A percentile compares a stretch with the other conserved stretches of the same genome.
These are phyloP conservation scores for Puccinia polysora DNA, from an alignment of 1,284 basidiomycete genomes.

Conservation along the genomic window DNA sequence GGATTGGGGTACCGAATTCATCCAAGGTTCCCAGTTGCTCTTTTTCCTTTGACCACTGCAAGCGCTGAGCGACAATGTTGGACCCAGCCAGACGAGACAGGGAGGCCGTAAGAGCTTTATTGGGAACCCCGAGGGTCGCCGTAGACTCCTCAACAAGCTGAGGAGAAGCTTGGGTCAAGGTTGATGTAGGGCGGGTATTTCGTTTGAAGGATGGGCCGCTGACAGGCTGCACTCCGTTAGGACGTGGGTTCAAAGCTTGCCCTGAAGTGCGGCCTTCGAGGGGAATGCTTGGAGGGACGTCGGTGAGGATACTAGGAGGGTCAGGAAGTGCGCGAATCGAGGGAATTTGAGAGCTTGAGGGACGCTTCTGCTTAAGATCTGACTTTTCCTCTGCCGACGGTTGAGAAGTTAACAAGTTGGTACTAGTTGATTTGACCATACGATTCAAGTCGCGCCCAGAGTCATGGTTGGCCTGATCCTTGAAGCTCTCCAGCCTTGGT, in stretches of 20 bases:
- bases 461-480: neutral
- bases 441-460: neutral
- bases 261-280: neutral
- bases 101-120: slow-evolving; percentile 35
- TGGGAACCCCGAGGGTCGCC: slow-evolving; percentile 20
- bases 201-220: slow-evolving; percentile 7
- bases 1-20: slow-evolving; percentile 27
- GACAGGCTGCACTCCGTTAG: slow-evolving; percentile 9
- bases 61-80: slow-evolving; percentile 38
- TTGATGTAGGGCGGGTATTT: slow-evolving; percentile 12
- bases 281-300: neutral
- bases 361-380: neutral
- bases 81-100: slow-evolving; percentile 36
- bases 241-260: neutral
- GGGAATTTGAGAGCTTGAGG: neutral
- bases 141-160: neutral
- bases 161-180: neutral
- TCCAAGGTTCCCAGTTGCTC: slow-evolving; percentile 28
- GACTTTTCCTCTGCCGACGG: neutral
- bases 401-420: neutral
- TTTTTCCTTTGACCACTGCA: slow-evolving; percentile 37
- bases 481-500: neutral
- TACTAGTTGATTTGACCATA: neutral
- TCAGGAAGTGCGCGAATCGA: neutral
- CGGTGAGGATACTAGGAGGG: neutral